Conservation (phyloP, 2,329 filamentous ascomycete species). For the Trichoderma citrinoviride region DNA sequence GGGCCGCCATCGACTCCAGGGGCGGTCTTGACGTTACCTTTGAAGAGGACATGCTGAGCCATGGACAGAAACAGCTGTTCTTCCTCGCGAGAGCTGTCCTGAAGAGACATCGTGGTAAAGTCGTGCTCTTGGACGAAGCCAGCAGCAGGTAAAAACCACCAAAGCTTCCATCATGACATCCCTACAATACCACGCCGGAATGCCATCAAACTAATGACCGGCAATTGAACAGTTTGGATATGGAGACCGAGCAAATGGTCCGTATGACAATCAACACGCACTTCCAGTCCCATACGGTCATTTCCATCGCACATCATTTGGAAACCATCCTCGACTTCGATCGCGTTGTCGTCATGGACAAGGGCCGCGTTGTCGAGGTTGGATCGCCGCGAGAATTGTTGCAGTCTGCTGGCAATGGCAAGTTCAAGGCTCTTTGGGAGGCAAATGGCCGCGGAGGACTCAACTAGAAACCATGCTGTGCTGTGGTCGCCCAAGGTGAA, state of each 20-base stretch:
- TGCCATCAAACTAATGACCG: slow-evolving; percentile 17
- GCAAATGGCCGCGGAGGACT: slow-evolving; percentile 28
- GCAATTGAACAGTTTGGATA: slow-evolving; percentile 32
- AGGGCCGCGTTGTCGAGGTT: slow-evolving; percentile 29
- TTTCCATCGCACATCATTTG: slow-evolving; percentile 42
- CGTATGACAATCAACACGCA: slow-evolving; percentile 34
- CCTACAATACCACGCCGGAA: not conserved
- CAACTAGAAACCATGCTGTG: not conserved
- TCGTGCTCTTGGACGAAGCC: slow-evolving; percentile 48
- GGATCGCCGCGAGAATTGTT: slow-evolving; percentile 29
- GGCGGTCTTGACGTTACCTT: slow-evolving; percentile 41
- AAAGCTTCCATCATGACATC: not conserved
- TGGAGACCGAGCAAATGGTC: slow-evolving; percentile 34
- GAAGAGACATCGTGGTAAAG: slow-evolving; percentile 34
- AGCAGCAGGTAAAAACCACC: slow-evolving; percentile 31
- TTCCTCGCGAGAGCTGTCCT: slow-evolving; percentile 48
- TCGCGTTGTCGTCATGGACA: slow-evolving; percentile 31
- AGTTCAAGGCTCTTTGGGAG: slow-evolving; percentile 29
- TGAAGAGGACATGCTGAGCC: slow-evolving; percentile 36
- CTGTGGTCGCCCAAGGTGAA: not conserved
- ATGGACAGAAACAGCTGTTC: slow-evolving; percentile 52
- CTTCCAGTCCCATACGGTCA: slow-evolving; percentile 50
- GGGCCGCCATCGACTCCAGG: slow-evolving; percentile 37
- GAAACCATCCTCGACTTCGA: slow-evolving; percentile 43
- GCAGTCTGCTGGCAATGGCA: slow-evolving; percentile 20